Evolutionary conservation across 2,329 filamentous ascomycete genomes (phyloP), one percentile per base, ranked within the genome.

Genomic region (Alternaria sp.): DNA sequence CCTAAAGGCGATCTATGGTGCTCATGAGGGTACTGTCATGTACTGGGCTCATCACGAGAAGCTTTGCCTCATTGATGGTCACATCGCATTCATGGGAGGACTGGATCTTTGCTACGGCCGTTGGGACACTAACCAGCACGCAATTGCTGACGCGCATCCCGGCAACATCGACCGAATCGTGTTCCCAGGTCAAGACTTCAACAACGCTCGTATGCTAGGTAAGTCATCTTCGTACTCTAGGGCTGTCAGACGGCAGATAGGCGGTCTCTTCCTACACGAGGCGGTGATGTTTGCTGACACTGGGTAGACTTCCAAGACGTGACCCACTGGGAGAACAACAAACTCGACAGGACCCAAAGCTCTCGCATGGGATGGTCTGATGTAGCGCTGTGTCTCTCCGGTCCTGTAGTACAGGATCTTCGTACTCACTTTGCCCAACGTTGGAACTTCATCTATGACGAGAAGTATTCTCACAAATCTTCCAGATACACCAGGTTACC

Each of bases 11-110:
- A 81, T 97, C 1, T 97, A 97, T 74, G 94, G 94, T 58, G 90
- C 92, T 54, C 88, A 88, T 33, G 92, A 94, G 30, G 93, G 92
- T 69, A 88, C 94, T 2, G 91, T 97, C 11, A 82, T 97, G 1
- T 97, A 93, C 80, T 97, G 94, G 94, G 93, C 93, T 3, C 94
- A 97, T 72, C 94, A 97, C 71, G 94, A 97, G 81, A 97, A 97
- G 80, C 86, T 97, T 1, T 93, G 92, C 70, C 77, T 97, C 2
- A 82, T 97, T 15, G 94, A 97, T 77, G 88, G 90, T n/a, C 84
- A 85, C 10, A 84, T 90, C 60, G 93, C 90, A 3, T 97, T 97
- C 76, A 97, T 97, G 94, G 94, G 93, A 54, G 94, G 94, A 20
- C 83, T 97, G 2, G 94, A 97, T 80, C 84, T 97, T 73, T 97